A percentile compares a stretch with the other conserved stretches of the same genome.
Conservation (phyloP, 129 eudicot genomes). For the Oenanthe sinensis region DNA sequence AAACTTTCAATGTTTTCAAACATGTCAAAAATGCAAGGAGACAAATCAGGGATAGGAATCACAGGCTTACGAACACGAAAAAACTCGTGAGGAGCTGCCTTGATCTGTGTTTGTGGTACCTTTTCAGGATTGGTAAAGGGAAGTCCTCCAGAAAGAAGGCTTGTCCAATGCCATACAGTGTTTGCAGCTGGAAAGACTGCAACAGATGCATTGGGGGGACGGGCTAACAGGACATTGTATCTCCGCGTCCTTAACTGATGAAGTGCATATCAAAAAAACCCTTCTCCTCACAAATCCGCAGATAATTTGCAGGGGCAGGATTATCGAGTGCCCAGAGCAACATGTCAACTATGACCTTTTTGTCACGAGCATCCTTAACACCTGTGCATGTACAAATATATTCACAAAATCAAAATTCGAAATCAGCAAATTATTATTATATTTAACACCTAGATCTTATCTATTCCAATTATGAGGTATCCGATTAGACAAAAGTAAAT, state of each 20-base stretch:
- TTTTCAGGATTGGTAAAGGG: constrained; percentile 6
- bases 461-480: no score
- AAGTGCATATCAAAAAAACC: constrained; percentile 29
- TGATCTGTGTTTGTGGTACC: constrained; percentile 4
- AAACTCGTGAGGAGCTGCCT: constrained; percentile 27
- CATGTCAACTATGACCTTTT: constrained; percentile 32
- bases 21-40: no score
- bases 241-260: constrained; percentile 27
- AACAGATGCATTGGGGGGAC: constrained; percentile 22
- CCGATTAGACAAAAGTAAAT: background rate
- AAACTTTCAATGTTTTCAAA: background rate
- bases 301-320: constrained; percentile 38
- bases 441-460: background rate
- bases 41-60: background rate
- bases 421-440: background rate
- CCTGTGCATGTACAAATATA: constrained; percentile 20
- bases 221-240: constrained; percentile 33
- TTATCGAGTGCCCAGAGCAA: constrained; percentile 37
- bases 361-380: constrained; percentile 34
- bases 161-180: constrained; percentile 32
- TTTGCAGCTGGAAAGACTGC: constrained; percentile 32
- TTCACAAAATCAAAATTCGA: background rate
- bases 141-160: constrained; percentile 21
- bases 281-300: constrained; percentile 30
- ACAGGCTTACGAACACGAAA: constrained; percentile 11